phyloP scores from a whole-genome alignment of 495 filamentous ascomycete species.

The Daldinia bambusicola region DNA sequence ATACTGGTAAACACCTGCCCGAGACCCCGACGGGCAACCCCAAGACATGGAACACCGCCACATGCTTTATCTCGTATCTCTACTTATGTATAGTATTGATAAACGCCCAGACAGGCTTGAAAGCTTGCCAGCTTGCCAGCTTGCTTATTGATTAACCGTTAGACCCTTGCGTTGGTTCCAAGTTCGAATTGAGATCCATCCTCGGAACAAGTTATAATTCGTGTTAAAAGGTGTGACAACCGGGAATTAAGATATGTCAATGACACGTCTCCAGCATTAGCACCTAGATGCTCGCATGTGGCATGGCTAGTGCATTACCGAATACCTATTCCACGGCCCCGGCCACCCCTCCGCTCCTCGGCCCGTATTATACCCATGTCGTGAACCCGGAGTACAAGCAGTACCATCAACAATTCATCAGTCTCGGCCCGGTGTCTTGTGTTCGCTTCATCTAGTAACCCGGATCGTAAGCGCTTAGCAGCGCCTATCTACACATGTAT shows the following conservation, averaged over 20 bases:
- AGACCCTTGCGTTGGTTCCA: constrained; percentile 3
- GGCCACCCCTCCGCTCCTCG: constrained; percentile 18
- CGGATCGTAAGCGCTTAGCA: constrained; percentile 13
- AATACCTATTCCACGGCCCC: constrained; percentile 14
- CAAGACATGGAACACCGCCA: no score
- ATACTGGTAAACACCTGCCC: no score
- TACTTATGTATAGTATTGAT: no score
- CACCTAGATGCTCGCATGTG: constrained; percentile 23
- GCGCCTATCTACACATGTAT: background rate
- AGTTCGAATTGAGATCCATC: background rate
- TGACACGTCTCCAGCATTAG: constrained; percentile 26
- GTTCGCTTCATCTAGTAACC: constrained; percentile 18
- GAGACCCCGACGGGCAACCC: no score
- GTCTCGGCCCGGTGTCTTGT: constrained; percentile 31
- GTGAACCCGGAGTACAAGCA: constrained; percentile 2
- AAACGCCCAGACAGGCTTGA: background rate
- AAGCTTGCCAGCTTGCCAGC: no score
- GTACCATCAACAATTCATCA: background rate
- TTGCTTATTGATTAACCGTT: background rate
- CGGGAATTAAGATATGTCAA: constrained; percentile 25
- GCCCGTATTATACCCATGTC: constrained; percentile 32
- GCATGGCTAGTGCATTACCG: constrained; percentile 31
- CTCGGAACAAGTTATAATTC: constrained; percentile 15
- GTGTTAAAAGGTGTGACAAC: constrained; percentile 4
- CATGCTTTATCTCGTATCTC: background rate